Evolutionary conservation across 768 basidiomycete genomes (phyloP), one percentile per base, ranked within the genome.

Genomic region (Amanita fuliginea): DNA sequence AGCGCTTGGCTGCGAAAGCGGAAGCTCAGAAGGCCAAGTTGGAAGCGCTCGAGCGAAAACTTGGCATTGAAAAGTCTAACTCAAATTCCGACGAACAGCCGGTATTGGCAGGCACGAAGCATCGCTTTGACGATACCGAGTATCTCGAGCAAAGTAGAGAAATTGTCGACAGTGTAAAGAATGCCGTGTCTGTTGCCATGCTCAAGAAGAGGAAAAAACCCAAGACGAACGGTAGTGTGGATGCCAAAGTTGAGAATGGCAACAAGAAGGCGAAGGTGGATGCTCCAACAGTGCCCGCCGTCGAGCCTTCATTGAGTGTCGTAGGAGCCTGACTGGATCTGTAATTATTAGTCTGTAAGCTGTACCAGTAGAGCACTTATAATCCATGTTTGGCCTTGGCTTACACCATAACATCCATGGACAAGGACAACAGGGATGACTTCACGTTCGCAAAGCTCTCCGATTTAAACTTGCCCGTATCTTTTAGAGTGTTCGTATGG

Each of bases 401-500:
- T 32, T 40, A 40, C 33, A 37, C 11, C 14, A 35, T 16, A 13
- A 36, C 37, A 4, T 46, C 32, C 33, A 28, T 77, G 75, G 75
- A 77, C 58, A 75, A 75, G 54, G 75, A 75, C 58, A 69, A 80
- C 59, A 73, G 85, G 32, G 87, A 92, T 57, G 92, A 96, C 63
- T 90, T 93, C 58, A 92, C 90, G 2, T 96, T 95, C 61, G 93
- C 91, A 5, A 85, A 85, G 61, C 78, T 93, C 16, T 87, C 86
- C 47, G 88, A 94, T 63, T 75, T 96, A 52, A 93, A 89, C 62
- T 65, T 89, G 6, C 89, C 87, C 2, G 78, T 95, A 8, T 91
- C 92, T 8, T 81, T 92, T 59, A 78, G 89, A 60, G 86, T 92
- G 89, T 87, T 61, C 53, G 71, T 57, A 24, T 48, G 21, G 44